Conservation (phyloP, 1,139 yeast species). For the Candida sojae region DNA sequence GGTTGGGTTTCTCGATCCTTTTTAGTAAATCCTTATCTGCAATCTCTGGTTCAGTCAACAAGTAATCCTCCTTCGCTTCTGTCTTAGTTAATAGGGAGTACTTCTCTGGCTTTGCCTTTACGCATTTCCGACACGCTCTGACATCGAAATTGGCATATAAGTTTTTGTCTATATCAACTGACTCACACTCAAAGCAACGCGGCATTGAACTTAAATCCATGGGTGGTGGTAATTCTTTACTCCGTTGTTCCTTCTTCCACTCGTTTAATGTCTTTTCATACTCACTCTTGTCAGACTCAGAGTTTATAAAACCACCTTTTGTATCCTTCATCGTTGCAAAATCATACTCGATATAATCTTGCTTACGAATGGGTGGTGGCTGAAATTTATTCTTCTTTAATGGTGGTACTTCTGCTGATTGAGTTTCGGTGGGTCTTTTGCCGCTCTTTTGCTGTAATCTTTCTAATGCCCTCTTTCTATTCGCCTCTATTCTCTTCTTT, state of each 20-base stretch:
- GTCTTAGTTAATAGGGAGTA: constrained; percentile 91
- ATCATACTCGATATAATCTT: constrained; percentile 89
- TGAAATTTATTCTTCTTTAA: constrained; percentile 17
- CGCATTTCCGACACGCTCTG: constrained; percentile 80
- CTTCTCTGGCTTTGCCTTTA: constrained; percentile 74
- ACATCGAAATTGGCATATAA: constrained; percentile 64
- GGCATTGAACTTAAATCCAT: constrained; percentile 71
- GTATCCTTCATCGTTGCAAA: constrained; percentile 87
- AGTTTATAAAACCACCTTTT: constrained; percentile 80
- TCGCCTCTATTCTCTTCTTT: constrained; percentile 42
- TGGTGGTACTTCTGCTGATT: constrained; percentile 8
- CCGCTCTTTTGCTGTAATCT: constrained; percentile 15
- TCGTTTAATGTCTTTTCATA: constrained; percentile 54
- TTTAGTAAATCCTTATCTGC: constrained; percentile 68
- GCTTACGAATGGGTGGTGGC: constrained; percentile 50
- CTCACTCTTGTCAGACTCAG: constrained; percentile 34
- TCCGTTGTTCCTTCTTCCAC: constrained; percentile 68
- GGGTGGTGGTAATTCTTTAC: constrained; percentile 67
- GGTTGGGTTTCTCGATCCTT: constrained; percentile 88
- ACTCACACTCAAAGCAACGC: constrained; percentile 78
- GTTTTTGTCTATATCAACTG: constrained; percentile 77
- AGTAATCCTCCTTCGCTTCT: constrained; percentile 90
- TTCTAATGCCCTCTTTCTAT: constrained; percentile 53
- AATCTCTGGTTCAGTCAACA: constrained; percentile 89
- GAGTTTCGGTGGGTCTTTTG: constrained; percentile 12